These are phyloP conservation scores for Bertia moriformis DNA, from an alignment of 2,329 filamentous ascomycete genomes.

Conservation along the genomic window DNA sequence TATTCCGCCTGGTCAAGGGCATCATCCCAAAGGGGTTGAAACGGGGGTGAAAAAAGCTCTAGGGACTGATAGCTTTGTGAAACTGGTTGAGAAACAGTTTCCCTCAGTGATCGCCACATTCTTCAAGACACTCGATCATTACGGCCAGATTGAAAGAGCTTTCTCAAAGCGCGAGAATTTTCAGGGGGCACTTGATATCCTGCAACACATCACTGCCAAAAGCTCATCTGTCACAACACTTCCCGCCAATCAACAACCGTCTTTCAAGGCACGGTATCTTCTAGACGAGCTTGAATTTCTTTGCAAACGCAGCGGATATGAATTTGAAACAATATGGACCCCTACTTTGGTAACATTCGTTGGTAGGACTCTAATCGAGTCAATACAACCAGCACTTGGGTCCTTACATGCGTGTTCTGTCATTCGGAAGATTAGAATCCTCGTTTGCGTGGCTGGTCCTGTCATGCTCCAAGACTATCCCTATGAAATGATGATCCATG, in stretches of 20 bases:
- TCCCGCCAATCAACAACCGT: constrained; percentile 71
- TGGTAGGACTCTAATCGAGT: constrained; percentile 64
- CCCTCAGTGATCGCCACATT: constrained; percentile 64
- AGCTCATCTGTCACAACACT: constrained; percentile 40
- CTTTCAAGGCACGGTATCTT: constrained; percentile 67
- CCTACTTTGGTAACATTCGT: constrained; percentile 61
- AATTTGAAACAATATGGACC: constrained; percentile 57
- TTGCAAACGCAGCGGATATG: constrained; percentile 57
- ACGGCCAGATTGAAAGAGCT: constrained; percentile 56
- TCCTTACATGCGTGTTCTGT: constrained; percentile 77
- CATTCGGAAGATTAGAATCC: constrained; percentile 68
- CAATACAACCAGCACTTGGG: constrained; percentile 69
- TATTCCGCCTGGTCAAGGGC: constrained; percentile 20
- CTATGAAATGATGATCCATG: constrained; percentile 77
- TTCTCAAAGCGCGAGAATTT: constrained; percentile 46
- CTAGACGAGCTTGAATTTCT: constrained; percentile 62
- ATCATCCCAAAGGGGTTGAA: constrained; percentile 34
- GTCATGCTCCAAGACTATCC: constrained; percentile 67
- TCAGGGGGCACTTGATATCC: constrained; percentile 42
- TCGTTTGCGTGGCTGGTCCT: constrained; percentile 64
- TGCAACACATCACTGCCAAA: constrained; percentile 49
- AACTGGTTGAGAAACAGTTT: constrained; percentile 55
- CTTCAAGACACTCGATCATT: constrained; percentile 64
- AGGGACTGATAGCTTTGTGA: constrained; percentile 48
- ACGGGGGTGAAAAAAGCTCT: constrained; percentile 53